Evolutionary conservation across 2,329 filamentous ascomycete species (phyloP).

Genomic region (Parafenestella ontariensis): DNA sequence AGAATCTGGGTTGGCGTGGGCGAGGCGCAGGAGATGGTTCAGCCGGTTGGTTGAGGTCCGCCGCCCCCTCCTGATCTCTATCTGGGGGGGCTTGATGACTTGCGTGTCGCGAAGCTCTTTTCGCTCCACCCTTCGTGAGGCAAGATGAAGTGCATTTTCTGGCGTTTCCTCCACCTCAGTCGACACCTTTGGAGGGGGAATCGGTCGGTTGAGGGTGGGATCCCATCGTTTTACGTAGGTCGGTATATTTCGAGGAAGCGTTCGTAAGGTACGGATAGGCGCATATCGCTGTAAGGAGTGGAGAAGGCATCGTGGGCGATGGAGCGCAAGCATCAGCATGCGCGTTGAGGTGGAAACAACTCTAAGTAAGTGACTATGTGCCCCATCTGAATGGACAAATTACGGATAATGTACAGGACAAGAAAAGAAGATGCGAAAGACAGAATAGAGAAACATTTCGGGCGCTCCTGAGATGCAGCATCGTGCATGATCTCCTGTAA

Average conservation of each 20-base stretch:
- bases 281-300: constrained; percentile 19
- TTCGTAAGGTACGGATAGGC: constrained; percentile 32
- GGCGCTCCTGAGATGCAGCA: not conserved
- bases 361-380: not conserved
- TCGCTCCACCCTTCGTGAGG: constrained; percentile 10
- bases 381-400: not conserved
- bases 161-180: not conserved
- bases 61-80: not conserved
- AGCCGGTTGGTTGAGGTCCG: constrained; percentile 15
- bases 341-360: not conserved
- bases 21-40: constrained; percentile 19
- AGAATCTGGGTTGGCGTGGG: constrained; percentile 5
- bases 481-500: not conserved
- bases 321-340: constrained; percentile 35
- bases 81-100: not conserved
- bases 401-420: not conserved
- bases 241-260: constrained; percentile 31
- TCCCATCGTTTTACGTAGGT: constrained; percentile 35
- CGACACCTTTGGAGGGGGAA: not conserved
- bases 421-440: not conserved
- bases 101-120: constrained; percentile 14
- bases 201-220: constrained; percentile 26
- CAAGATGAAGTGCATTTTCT: constrained; percentile 2
- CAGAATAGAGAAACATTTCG: not conserved
- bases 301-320: constrained; percentile 28